Evolutionary conservation across 768 basidiomycete genomes (phyloP).

Genomic region (Phanerodontia chrysosporium): DNA sequence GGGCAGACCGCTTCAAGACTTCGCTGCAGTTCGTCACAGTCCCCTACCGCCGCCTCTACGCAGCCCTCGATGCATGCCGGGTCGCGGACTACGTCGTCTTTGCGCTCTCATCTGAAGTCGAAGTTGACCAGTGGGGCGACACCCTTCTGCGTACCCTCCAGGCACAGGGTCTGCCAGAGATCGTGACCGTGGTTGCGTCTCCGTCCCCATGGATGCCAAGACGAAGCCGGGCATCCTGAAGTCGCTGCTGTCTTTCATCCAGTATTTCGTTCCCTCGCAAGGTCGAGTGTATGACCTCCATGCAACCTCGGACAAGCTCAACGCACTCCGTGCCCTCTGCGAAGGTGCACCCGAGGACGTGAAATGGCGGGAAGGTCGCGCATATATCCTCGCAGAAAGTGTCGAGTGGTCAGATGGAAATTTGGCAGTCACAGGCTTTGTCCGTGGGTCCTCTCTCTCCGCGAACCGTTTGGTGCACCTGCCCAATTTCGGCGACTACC

Average conservation of each 20-base stretch:
- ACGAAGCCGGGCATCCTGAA: constrained; percentile 66
- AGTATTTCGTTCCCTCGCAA: constrained; percentile 89
- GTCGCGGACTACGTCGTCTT: constrained; percentile 90
- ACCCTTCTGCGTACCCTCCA: constrained; percentile 83
- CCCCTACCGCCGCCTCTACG: constrained; percentile 66
- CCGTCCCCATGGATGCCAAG: constrained; percentile 54
- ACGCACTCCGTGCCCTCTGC: constrained; percentile 70
- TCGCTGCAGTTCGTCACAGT: constrained; percentile 84
- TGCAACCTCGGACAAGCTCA: constrained; percentile 58
- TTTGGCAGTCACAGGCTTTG: constrained; percentile 76
- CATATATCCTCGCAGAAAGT: constrained; percentile 72
- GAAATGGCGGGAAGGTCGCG: constrained; percentile 77
- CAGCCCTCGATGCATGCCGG: constrained; percentile 79
- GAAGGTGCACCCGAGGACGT: constrained; percentile 82
- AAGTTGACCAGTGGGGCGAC: constrained; percentile 86
- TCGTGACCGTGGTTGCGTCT: constrained; percentile 64
- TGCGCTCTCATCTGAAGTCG: constrained; percentile 72
- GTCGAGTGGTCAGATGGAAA: constrained; percentile 58
- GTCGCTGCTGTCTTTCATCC: constrained; percentile 90
- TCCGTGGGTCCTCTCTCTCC: constrained; percentile 75
- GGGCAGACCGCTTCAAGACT: constrained; percentile 87
- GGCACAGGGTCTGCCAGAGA: constrained; percentile 84
- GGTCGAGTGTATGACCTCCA: constrained; percentile 72
- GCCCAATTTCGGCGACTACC: constrained; percentile 85
- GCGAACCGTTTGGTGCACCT: constrained; percentile 86